Evolutionary conservation across 176 grass and related monocot species (phyloP).

Genomic region (Zoysia pacifica): DNA sequence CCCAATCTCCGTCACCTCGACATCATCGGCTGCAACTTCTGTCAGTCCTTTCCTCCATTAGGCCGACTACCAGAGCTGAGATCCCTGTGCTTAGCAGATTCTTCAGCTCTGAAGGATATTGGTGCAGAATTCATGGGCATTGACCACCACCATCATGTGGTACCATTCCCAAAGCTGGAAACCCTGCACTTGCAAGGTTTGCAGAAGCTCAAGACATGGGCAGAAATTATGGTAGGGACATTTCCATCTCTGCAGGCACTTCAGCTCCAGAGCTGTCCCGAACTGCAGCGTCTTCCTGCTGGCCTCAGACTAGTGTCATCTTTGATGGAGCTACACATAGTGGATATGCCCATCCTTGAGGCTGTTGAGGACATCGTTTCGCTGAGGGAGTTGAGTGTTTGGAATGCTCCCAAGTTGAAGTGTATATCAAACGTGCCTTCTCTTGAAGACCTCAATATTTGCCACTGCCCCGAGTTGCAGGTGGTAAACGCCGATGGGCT

Average conservation of each 20-base stretch:
- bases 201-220: conserved; percentile 58
- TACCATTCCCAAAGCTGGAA: conserved; percentile 68
- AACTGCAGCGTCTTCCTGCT: conserved; percentile 53
- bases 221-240: conserved; percentile 38
- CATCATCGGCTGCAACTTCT: conserved; percentile 53
- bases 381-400: conserved; percentile 58
- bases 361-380: conserved; percentile 48
- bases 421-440: conserved; percentile 58
- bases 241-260: conserved; percentile 62
- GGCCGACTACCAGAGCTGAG: conserved; percentile 60
- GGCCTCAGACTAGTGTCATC: conserved; percentile 48
- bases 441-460: conserved; percentile 67
- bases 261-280: conserved; percentile 70
- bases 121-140: conserved; percentile 50
- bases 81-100: conserved; percentile 58
- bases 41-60: conserved; percentile 54
- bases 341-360: conserved; percentile 59
- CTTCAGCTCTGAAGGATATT: conserved; percentile 41
- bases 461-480: conserved; percentile 51
- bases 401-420: conserved; percentile 60
- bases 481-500: conserved; percentile 43
- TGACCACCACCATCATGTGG: conserved; percentile 43
- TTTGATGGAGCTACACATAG: conserved; percentile 51
- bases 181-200: conserved; percentile 61
- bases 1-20: conserved; percentile 59